Evolutionary conservation across 805 yeast genomes (phyloP).

Genomic region (Ogataea neopini): DNA sequence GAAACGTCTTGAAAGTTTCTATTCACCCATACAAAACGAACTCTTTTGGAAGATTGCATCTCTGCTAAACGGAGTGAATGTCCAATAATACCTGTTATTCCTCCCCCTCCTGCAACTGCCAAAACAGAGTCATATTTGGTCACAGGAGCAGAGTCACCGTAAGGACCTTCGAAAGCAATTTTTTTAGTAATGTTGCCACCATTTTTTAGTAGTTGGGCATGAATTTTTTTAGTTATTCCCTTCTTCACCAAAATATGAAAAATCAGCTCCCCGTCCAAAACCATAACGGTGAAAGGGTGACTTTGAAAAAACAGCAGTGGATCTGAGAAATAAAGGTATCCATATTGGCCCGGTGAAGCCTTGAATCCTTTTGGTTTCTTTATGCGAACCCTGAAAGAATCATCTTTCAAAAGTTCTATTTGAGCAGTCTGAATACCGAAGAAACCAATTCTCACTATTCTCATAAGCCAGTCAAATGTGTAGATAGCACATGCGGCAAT

Average conservation of each 20-base stretch:
- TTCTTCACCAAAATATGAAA: conserved; percentile 49
- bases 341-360: conserved; percentile 55
- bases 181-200: conserved; percentile 34
- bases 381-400: conserved; percentile 46
- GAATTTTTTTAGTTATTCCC: conserved; percentile 54
- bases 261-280: conserved; percentile 38
- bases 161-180: conserved; percentile 65
- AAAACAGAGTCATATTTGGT: conserved; percentile 50
- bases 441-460: conserved; percentile 36
- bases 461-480: conserved; percentile 50
- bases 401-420: conserved; percentile 19
- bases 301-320: conserved; percentile 61
- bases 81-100: conserved; percentile 57
- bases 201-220: conserved; percentile 32
- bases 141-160: conserved; percentile 54
- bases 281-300: conserved; percentile 66
- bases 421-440: conserved; percentile 30
- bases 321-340: conserved; percentile 55
- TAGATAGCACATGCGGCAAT: conserved; percentile 47
- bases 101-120: conserved; percentile 70
- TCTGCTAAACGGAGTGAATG: conserved; percentile 37
- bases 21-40: conserved; percentile 61
- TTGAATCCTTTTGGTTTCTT: conserved; percentile 53
- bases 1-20: conserved; percentile 48
- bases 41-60: conserved; percentile 23